Conservation (phyloP, 1,139 yeast genomes). For the Suhomyces terraborum region DNA sequence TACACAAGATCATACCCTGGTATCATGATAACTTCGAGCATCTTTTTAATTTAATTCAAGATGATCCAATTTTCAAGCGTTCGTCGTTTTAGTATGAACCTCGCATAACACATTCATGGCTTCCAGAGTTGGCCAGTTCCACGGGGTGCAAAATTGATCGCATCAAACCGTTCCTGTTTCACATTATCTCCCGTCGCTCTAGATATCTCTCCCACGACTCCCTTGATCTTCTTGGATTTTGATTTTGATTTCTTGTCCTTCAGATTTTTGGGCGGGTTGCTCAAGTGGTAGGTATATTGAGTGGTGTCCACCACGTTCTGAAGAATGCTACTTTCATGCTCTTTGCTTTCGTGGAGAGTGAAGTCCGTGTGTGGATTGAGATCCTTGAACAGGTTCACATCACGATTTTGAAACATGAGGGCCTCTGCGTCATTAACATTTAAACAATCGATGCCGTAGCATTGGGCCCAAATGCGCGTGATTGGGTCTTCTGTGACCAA, state of each 20-base stretch:
- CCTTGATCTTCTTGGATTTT: constrained; percentile 10
- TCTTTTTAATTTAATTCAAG: too few relatives aligned
- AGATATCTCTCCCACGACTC: constrained; percentile 21
- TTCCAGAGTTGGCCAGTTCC: constrained; percentile 55
- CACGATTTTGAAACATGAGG: constrained; percentile 40
- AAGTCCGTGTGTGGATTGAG: constrained; percentile 35
- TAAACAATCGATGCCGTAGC: constrained; percentile 54
- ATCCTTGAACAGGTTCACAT: constrained; percentile 30
- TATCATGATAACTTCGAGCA: too few relatives aligned
- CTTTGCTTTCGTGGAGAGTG: constrained; percentile 26
- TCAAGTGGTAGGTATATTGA: constrained; percentile 28
- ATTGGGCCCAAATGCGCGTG: constrained; percentile 55
- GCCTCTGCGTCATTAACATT: constrained; percentile 57
- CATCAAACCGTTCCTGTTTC: constrained; percentile 44
- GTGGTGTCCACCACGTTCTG: constrained; percentile 46
- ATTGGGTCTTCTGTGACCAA: constrained; percentile 57
- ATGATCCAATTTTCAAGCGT: not conserved
- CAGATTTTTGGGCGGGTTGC: constrained; percentile 8
- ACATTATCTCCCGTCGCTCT: constrained; percentile 30
- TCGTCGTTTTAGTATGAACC: not conserved
- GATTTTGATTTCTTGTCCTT: constrained; percentile 4
- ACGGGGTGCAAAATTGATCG: constrained; percentile 56
- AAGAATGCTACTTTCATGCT: constrained; percentile 28
- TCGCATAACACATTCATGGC: constrained; percentile 30
- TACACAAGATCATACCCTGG: too few relatives aligned